Percentiles rank a stretch among this genome's conserved stretches.
These are phyloP conservation scores for Oryza nivara DNA, from an alignment of 176 grass and related monocot species.

Conservation along the genomic window DNA sequence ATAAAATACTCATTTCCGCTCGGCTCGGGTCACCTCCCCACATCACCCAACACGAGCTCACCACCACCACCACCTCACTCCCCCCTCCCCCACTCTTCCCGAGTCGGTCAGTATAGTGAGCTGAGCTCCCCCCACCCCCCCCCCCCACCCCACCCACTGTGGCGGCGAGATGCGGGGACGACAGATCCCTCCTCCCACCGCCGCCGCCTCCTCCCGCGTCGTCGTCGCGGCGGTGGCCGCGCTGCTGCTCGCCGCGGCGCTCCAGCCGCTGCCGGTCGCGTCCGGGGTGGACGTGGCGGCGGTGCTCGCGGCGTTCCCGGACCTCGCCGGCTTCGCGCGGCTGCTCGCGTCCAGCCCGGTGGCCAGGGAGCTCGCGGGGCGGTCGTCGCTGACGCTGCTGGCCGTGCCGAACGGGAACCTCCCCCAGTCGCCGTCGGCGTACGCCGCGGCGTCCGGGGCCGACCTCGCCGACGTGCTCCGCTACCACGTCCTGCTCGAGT, in stretches of 20 bases:
- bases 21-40: constrained; percentile 9
- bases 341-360: constrained; percentile 57
- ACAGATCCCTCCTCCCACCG: constrained; percentile 43
- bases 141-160: neutral
- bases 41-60: constrained; percentile 35
- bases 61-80: constrained; percentile 21
- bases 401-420: constrained; percentile 72
- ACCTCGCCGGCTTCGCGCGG: constrained; percentile 57
- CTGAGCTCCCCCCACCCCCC: neutral
- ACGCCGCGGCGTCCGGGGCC: constrained; percentile 50
- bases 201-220: constrained; percentile 35
- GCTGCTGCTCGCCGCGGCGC: constrained; percentile 23
- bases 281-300: constrained; percentile 47
- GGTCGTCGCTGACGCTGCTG: constrained; percentile 82
- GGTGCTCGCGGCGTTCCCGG: constrained; percentile 55
- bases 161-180: constrained; percentile 57
- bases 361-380: constrained; percentile 54
- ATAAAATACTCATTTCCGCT: constrained; percentile 40
- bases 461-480: constrained; percentile 82
- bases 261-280: neutral
- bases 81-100: constrained; percentile 13
- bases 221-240: neutral
- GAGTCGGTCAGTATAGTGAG: constrained; percentile 17
- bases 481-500: constrained; percentile 92
- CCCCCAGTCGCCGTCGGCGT: constrained; percentile 46